A percentile compares a stretch with the other conserved stretches of the same genome.
phyloP scores from a whole-genome alignment of 768 basidiomycete genomes.

The Podaxis mareebaensis region DNA sequence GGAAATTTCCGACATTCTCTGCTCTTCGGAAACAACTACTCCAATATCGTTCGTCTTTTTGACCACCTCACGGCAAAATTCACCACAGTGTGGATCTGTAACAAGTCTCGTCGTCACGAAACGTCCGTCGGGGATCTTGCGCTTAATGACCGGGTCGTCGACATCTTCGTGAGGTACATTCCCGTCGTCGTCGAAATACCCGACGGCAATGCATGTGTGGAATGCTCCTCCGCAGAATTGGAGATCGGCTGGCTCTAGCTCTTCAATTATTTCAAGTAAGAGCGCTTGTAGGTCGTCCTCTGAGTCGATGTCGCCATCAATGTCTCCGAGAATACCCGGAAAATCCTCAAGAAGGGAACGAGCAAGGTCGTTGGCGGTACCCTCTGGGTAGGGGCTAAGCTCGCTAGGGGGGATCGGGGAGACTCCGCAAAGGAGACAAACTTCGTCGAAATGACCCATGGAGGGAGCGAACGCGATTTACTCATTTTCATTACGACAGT shows the following conservation, averaged over 20 bases:
- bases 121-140: not conserved
- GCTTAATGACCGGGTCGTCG: not conserved
- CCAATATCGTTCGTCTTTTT: not conserved
- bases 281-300: not conserved
- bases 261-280: not conserved
- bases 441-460: constrained; percentile 15
- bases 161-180: not conserved
- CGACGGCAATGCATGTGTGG: constrained; percentile 12
- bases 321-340: constrained; percentile 1
- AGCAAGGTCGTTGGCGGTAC: not conserved
- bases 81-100: not conserved
- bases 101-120: constrained; percentile 6
- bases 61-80: not conserved
- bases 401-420: constrained; percentile 9
- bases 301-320: not conserved
- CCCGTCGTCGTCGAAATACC: constrained; percentile 11
- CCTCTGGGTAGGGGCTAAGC: not conserved
- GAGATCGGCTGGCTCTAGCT: not conserved
- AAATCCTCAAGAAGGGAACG: not conserved
- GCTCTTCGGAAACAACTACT: not conserved
- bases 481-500: not conserved
- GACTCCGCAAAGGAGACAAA: constrained; percentile 15
- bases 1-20: too few species aligned
- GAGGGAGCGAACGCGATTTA: not conserved
- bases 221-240: not conserved